These are phyloP conservation scores for Pochonia chlamydosporia DNA, from an alignment of 2,329 filamentous ascomycete genomes.

Conservation along the genomic window DNA sequence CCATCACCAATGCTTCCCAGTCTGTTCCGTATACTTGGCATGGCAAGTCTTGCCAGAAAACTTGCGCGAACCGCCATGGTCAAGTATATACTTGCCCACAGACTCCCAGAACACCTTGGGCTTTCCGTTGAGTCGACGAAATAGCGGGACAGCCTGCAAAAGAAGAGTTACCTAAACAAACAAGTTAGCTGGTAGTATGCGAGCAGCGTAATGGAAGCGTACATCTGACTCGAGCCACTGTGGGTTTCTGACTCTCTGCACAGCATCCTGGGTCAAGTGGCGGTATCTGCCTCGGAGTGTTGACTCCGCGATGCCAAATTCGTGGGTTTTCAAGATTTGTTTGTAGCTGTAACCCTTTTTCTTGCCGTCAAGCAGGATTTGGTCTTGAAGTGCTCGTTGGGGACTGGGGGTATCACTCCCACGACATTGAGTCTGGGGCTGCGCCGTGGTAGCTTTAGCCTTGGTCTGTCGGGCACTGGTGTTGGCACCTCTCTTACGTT, in stretches of 20 bases:
- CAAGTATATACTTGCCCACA: constrained; percentile 47
- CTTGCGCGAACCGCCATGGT: constrained; percentile 48
- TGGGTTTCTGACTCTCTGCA: constrained; percentile 59
- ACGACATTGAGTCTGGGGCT: no score
- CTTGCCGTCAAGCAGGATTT: constrained; percentile 49
- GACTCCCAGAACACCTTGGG: constrained; percentile 52
- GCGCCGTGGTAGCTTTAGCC: no score
- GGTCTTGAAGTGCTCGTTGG: constrained; percentile 21
- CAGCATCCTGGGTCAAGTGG: constrained; percentile 57
- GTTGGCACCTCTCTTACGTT: no score
- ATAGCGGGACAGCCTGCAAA: constrained; percentile 30
- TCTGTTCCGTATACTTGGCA: constrained; percentile 35
- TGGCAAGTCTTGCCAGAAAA: constrained; percentile 56
- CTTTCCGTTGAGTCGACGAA: constrained; percentile 21
- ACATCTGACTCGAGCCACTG: constrained; percentile 60
- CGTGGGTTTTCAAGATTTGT: constrained; percentile 51
- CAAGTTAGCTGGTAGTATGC: neutral
- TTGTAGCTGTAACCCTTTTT: constrained; percentile 56
- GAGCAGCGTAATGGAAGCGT: constrained; percentile 29
- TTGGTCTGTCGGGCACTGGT: no score
- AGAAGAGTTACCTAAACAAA: constrained; percentile 37
- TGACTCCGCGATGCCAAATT: constrained; percentile 61
- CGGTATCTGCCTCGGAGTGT: constrained; percentile 65
- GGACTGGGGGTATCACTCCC: no score
- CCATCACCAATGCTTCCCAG: neutral